Evolutionary conservation across 306 rosid species (phyloP).

Genomic region (Lithocarpus polystachyus): DNA sequence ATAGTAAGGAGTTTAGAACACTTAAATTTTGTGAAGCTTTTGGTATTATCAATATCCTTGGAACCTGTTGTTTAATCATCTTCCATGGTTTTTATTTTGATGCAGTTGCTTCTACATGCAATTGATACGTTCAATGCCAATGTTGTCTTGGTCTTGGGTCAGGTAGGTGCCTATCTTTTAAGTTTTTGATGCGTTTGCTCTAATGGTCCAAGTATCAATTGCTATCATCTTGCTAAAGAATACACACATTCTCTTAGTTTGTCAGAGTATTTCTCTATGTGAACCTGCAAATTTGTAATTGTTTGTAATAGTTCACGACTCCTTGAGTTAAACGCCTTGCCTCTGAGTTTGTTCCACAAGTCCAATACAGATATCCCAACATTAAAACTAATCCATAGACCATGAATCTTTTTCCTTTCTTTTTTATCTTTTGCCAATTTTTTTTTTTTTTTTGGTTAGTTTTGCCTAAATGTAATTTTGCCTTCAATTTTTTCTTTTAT

Average conservation of each 20-base stretch:
- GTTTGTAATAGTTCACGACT: neutral
- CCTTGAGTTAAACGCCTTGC: neutral
- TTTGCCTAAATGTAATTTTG: neutral
- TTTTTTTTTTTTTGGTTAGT: neutral
- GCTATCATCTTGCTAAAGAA: neutral
- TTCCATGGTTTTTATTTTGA: constrained; percentile 13
- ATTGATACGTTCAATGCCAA: constrained; percentile 75
- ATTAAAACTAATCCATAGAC: neutral
- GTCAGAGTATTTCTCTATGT: neutral
- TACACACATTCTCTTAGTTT: neutral
- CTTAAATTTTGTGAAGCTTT: neutral
- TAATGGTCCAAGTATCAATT: neutral
- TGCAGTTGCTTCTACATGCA: constrained; percentile 93
- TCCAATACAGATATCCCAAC: neutral
- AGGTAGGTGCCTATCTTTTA: constrained; percentile 45
- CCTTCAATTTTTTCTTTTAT: neutral
- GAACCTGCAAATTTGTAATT: neutral
- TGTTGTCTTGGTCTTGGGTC: constrained; percentile 92
- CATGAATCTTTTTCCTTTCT: neutral
- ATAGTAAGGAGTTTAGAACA: constrained; percentile 8
- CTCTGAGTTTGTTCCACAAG: neutral
- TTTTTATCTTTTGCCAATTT: neutral
- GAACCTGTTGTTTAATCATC: constrained; percentile 5
- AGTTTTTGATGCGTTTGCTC: neutral
- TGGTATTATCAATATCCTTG: constrained; percentile 9